Base-by-base conservation (phyloP, 1,284 basidiomycete species). In the Puccinia triticina region DNA sequence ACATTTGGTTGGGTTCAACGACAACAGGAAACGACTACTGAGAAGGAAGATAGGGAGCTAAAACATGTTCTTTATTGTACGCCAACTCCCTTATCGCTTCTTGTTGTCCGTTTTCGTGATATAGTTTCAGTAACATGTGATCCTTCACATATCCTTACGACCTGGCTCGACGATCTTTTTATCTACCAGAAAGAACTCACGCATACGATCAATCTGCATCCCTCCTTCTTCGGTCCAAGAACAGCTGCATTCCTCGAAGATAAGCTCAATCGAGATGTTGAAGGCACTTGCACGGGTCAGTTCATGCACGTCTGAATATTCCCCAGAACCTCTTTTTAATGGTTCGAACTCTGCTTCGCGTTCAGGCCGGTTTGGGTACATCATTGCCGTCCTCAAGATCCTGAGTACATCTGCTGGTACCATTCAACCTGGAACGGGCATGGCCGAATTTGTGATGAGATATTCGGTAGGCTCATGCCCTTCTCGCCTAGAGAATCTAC, bases 171-270 rank as follows among this genome's bases (percentile, higher is more conserved):
- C 59, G 59, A 34, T 61, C 11, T 11, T 37, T 37, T 26, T 37
- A 34, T 71, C 48, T n/a, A 50, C 71, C 34, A 96, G 94, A 96
- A 97, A 90, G 92, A 95, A 87, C 91, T 98, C 46, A 94, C 94
- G 40, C 95, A 98, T 88, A 95, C 94, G 7, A 96, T 98, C 86
- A 92, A 96, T 77, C 90, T 99, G 37, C 96, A 98, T 87, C 96
- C 96, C 21, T 98, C 96, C 32, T 99, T 96, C 89, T 99, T 98
- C 87, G 96, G 96, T 21, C 94, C 96, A 8, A 92, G 93, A 83
- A 95, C 98, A 91, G 91, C 94, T 83, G 93, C 94, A 84, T 97
- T 94, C 88, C 91, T 99, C 83, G 92, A 94, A 87, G 92, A 92
- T 82, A 97, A 98, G 88, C 90, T 99, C 34, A 95, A 96, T 87